Evolutionary conservation across 1,139 yeast genomes (phyloP), one percentile per base, ranked within the genome.

Genomic region (Candida sp.): DNA sequence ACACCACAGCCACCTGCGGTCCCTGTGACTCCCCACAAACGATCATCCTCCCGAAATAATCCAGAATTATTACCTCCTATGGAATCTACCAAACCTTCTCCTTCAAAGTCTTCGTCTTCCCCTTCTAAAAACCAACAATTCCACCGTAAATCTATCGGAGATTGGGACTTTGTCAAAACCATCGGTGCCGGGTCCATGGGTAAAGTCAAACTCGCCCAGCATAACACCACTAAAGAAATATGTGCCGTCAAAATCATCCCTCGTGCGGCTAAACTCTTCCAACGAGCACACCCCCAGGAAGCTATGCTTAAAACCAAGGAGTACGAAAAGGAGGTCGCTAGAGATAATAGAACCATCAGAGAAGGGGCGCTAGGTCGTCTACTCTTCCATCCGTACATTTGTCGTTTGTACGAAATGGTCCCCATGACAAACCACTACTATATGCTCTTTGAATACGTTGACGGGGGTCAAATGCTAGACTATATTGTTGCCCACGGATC

Each of bases 161-260:
- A 95, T 53, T 93, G 99, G 99, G 95, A 88, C 56, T 91, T 93
- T 55, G 78, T 89, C 47, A 90, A 90, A 61, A 90, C 97, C 1
- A 88, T 93, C 40, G 99, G 99, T 41, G 97, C 98, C 4, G 99
- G 99, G 3, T 88, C 97, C 1, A 93, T 95, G 99, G 99, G 99
- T 46, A 95, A 93, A 63, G 99, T 93, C 42, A 95, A 95, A 64
- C 73, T 93, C 39, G 98, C 98, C 2, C 85, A 82, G 55, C 96
- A 91, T 66, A 80, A 87, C 51, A 63, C 81, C 35, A 88, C 97
- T 1, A 79, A 80, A 43, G 97, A 90, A 59, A 74, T 87, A 23
- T 90, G 97, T 65, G 98, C 93, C 1, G 87, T 87, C 21, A 87
- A 87, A 58, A 87, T 87, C 46, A 89, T 87, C 32, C 90, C 91